Conservation (phyloP, 2,329 filamentous ascomycete species). For the Aspergillus thermomutatus region DNA sequence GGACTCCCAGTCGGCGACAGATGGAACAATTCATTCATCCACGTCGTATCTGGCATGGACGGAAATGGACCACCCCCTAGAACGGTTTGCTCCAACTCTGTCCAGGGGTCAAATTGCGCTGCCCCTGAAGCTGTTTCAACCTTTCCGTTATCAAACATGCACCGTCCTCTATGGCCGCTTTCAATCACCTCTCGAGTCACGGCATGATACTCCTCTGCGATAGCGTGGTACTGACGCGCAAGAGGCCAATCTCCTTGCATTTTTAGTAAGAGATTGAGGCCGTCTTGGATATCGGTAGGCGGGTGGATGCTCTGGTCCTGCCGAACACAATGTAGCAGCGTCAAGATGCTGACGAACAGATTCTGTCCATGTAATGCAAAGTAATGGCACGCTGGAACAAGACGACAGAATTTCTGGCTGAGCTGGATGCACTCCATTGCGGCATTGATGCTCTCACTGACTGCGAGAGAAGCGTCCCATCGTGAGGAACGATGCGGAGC, state of each 20-base stretch:
- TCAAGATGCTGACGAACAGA: neutral
- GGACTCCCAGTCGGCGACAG: neutral
- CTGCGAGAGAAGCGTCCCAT: neutral
- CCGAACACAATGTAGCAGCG: slow-evolving; percentile 2
- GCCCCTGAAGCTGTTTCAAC: neutral
- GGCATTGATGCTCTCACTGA: neutral
- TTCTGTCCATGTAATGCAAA: slow-evolving; percentile 3
- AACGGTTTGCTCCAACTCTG: neutral
- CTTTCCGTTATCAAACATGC: neutral
- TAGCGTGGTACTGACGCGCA: slow-evolving; percentile 1
- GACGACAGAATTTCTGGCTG: neutral
- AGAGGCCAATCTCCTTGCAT: slow-evolving; percentile 1
- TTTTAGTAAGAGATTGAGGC: neutral
- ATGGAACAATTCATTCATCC: slow-evolving; percentile 4
- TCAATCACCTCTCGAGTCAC: neutral
- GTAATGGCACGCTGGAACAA: slow-evolving; percentile 3
- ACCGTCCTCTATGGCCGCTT: neutral
- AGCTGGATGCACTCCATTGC: slow-evolving; percentile 2
- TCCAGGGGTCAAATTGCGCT: slow-evolving; percentile 2
- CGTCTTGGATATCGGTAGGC: neutral
- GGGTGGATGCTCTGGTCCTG: neutral
- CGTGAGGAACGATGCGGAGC: slow-evolving; percentile 1
- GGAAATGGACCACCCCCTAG: slow-evolving; percentile 1
- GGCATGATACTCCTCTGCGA: slow-evolving; percentile 2
- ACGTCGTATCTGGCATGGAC: slow-evolving; percentile 2